Evolutionary conservation across 2,329 filamentous ascomycete genomes (phyloP).

Genomic region (Aureobasidium sp.): DNA sequence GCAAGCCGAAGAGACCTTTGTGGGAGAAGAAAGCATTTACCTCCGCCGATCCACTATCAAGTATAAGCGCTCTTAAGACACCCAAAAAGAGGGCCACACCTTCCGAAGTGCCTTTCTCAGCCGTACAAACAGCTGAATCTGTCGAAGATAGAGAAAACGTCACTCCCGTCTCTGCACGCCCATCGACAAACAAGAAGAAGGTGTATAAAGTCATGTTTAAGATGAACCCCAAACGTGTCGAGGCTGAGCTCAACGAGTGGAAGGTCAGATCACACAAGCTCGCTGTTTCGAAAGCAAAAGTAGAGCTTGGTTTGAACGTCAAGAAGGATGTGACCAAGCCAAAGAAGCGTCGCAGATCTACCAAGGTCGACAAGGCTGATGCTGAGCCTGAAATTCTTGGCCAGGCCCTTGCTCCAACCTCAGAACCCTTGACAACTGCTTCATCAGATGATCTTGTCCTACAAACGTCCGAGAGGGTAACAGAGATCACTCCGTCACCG

Average conservation of each 20-base stretch:
- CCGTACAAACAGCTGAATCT: neutral
- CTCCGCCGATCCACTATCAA: neutral
- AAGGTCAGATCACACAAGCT: slow-evolving; percentile 6
- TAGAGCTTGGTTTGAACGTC: neutral
- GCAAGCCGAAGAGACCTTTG: neutral
- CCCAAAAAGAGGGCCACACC: neutral
- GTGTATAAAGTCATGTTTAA: slow-evolving; percentile 4
- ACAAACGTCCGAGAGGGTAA: neutral
- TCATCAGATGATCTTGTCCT: neutral
- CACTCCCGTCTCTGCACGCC: neutral
- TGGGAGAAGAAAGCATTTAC: neutral
- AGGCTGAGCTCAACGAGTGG: slow-evolving; percentile 9
- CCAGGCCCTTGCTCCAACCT: neutral
- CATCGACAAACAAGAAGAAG: neutral
- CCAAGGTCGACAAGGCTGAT: neutral
- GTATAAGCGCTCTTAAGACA: neutral
- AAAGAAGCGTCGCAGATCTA: neutral
- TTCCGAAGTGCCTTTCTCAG: neutral
- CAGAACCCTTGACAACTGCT: neutral
- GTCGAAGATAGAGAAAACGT: neutral
- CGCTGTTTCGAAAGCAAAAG: neutral
- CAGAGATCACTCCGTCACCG: neutral
- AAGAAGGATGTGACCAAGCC: neutral
- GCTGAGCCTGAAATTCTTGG: neutral
- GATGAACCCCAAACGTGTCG: slow-evolving; percentile 13